phyloP scores from a whole-genome alignment of 2,329 filamentous ascomycete species.

The Diatrype stigma region DNA sequence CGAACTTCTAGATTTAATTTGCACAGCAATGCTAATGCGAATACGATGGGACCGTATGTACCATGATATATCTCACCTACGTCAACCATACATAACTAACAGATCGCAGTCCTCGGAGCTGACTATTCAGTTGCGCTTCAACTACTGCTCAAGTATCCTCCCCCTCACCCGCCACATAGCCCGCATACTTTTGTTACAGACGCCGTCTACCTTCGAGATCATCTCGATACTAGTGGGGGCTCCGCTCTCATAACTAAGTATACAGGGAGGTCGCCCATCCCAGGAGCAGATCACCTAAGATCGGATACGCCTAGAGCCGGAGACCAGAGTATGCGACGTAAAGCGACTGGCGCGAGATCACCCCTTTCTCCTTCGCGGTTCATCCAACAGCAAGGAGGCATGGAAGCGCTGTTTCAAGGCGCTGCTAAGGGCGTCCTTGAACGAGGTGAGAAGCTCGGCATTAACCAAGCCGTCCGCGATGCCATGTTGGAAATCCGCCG shows the following conservation, averaged over 20 bases:
- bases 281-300: conserved; percentile 20
- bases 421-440: conserved; percentile 73
- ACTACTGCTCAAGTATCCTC: conserved; percentile 77
- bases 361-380: conserved; percentile 47
- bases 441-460: conserved; percentile 69
- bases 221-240: conserved; percentile 60
- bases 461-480: conserved; percentile 77
- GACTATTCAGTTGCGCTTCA: conserved; percentile 86
- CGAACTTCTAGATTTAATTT: conserved; percentile 83
- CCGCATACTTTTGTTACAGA: conserved; percentile 83
- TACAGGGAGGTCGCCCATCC: conserved; percentile 50
- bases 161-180: conserved; percentile 56
- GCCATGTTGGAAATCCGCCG: conserved; percentile 75
- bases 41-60: conserved; percentile 81
- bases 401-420: conserved; percentile 71
- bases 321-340: conserved; percentile 35
- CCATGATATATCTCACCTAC: neutral
- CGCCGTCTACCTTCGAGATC: conserved; percentile 67
- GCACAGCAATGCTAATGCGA: conserved; percentile 86
- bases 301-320: conserved; percentile 33
- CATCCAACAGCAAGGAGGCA: conserved; percentile 50
- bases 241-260: conserved; percentile 67
- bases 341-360: conserved; percentile 37
- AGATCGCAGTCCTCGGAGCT: conserved; percentile 64
- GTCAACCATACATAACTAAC: conserved; percentile 19